A percentile compares a stretch with the other conserved stretches of the same genome.
phyloP scores from a whole-genome alignment of 192 early-diverging fungal species.

The Pecoramyces ruminantium region DNA sequence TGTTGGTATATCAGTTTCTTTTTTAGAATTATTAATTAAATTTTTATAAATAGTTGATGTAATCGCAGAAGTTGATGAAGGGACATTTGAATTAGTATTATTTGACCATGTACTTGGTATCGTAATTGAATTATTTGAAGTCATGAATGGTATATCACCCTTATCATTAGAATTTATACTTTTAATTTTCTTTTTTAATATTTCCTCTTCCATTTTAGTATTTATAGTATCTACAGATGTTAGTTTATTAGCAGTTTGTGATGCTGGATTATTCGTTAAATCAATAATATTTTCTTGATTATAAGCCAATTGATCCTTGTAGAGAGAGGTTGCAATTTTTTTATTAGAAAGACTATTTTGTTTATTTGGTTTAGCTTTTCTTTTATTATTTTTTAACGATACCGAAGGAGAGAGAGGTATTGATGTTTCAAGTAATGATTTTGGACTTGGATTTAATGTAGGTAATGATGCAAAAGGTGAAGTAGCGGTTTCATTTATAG shows the following conservation, averaged over 20 bases:
- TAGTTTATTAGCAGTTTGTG: not conserved
- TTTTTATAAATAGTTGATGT: not conserved
- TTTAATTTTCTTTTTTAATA: not conserved
- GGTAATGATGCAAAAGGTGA: not conserved
- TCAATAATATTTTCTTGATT: not conserved
- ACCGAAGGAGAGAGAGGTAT: not conserved
- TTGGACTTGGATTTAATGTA: not conserved
- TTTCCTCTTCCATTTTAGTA: not conserved
- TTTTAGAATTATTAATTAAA: not conserved
- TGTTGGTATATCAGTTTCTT: not conserved
- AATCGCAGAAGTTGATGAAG: not conserved
- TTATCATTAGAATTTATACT: not conserved
- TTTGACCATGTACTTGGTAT: not conserved
- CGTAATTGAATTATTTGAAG: not conserved
- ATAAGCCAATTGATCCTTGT: not conserved
- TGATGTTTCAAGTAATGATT: not conserved
- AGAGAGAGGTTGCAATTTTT: not conserved
- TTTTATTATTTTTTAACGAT: not conserved
- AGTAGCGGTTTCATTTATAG: not conserved
- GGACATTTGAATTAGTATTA: not conserved
- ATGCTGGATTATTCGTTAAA: not conserved
- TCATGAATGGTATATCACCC: not conserved
- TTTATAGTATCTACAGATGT: not conserved
- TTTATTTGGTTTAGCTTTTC: not conserved
- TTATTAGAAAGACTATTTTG: not conserved